Evolutionary conservation across 1,284 basidiomycete species (phyloP), one percentile per base, ranked within the genome.

Genomic region (Tilletia walkeri): DNA sequence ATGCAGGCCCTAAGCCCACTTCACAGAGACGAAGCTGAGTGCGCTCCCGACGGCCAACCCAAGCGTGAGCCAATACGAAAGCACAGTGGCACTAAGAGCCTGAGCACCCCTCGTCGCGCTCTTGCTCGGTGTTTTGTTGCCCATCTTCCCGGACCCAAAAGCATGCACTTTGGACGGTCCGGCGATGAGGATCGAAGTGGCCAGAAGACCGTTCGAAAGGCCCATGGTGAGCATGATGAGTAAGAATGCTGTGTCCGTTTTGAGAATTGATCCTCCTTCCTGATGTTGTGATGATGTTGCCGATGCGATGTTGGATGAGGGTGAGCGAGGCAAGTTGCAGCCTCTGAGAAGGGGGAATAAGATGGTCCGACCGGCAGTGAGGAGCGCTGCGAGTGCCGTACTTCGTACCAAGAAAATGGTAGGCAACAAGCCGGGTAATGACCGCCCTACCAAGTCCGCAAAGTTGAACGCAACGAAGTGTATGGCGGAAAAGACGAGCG

Each of bases 391-490:
- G 9, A 72, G 59, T 9, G 71, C 67, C 67, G 69, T 63, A 0
- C 72, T 41, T n/a, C 63, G 56, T 4, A 75, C 67, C 14, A 69
- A n/a, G 24, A 72, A 70, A 4, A 59, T 1, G 34, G 53, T 3
- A 38, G 73, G 53, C 14, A 61, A 47, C 12, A 80, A 12, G 3
- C 76, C 72, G 4, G 80, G 80, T 48, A 80, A 53, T 7, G 74
- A 73, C 18, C 80, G 66, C 0, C 80, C 80, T 2, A 79, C 53
- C 61, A 81, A 45, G 50, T 81, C 80, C 1, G 74, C 72, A 2
- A 72, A 34, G 65, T 81, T 81, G 76, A 80, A 80, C 34, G 76
- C 69, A 66, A 81, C 65, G 45, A 80, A 80, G 72, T 81, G 80
- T 68, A 76, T 73, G 0, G 80, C 76, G 10, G 80, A 75, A 38